Evolutionary conservation across 495 filamentous ascomycete species (phyloP), one percentile per base, ranked within the genome.

Genomic region (Tuber borchii): DNA sequence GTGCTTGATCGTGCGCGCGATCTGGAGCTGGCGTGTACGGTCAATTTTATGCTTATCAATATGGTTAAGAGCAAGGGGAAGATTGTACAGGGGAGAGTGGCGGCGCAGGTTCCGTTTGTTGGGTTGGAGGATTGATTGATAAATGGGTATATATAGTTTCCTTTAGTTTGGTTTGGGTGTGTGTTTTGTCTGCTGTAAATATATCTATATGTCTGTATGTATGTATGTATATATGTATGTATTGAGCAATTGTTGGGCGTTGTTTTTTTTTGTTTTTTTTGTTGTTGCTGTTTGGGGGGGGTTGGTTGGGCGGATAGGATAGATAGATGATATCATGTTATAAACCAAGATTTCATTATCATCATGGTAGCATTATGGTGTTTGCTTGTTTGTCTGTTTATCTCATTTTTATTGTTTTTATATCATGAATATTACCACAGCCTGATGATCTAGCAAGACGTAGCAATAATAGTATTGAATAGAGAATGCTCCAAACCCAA

Each of bases 31-130:
- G 84, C 86, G 71, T 90, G 89, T 77, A 86, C 87, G 71, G 84
- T 91, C 77, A 93, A 97, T 78, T 90, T 90, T 79, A 87, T 89
- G 86, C 84, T 93, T 20, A 86, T 88, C 83, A 86, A 90, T 46
- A 77, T 91, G 80, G 87, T 93, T 17, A 85, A 87, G 72, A 88
- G 85, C 73, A 89, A 87, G 83, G 83, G 80, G 51, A 84, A 80
- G 40, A 81, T 88, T 76, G 81, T 86, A 22, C 51, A 82, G 73
- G 72, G 80, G 79, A 86, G 87, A 46, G 81, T 81, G 70, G 73
- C 76, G 71, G 82, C 80, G 37, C 83, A 76, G 56, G 74, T 86
- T 40, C 84, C 83, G 51, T 79, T 85, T 81, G 79, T 83, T 3
- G 83, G 80, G 44, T 37, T 74, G 12, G 72, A 73, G 72, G 46